Evolutionary conservation across 176 grass and related monocot species (phyloP), one percentile per base, ranked within the genome.

Genomic region (Oryza meyeriana): DNA sequence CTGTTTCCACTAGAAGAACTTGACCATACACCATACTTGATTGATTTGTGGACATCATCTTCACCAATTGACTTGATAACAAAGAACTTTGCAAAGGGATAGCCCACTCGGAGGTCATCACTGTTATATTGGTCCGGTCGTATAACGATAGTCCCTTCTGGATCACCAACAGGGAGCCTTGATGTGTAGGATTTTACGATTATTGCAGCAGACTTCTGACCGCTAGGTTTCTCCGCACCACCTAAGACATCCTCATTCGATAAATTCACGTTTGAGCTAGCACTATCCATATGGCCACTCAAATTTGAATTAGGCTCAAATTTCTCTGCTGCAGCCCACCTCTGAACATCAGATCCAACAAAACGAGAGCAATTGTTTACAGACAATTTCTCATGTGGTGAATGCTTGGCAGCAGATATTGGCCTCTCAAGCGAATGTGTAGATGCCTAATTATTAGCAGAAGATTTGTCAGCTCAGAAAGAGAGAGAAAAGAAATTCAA

Each of bases 11-110:
- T 90, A 16, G 85, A 82, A 13, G 93, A 92, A 82, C 93, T 95
- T 29, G 90, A 89, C 90, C 93, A 95, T 12, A 92, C 90, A 79
- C 89, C 87, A 82, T 95, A 95, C 68, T 95, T 95, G 33, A 95
- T 90, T 65, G 90, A 88, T 84, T 90, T 95, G 72, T 95, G 90
- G 50, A 95, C 79, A 90, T 95, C 93, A 2, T 89, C 93, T 75
- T 95, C 93, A 30, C 87, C 91, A 78, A 90, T 92, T 10, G 90
- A 92, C 62, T 95, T 95, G 77, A 95, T 95, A 73, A 99, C 89
- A 57, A 95, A 95, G 80, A 99, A 99, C 73, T 90, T 99, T 36
- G 93, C 96, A 85, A 82, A 86, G 4, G 80, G 81, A 79, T 99
- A 90, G 61, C 92, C 93, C 50, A 88, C 73, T 69, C 58, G 69